Evolutionary conservation across 495 filamentous ascomycete species (phyloP).

Genomic region (Neurospora sublineolata): DNA sequence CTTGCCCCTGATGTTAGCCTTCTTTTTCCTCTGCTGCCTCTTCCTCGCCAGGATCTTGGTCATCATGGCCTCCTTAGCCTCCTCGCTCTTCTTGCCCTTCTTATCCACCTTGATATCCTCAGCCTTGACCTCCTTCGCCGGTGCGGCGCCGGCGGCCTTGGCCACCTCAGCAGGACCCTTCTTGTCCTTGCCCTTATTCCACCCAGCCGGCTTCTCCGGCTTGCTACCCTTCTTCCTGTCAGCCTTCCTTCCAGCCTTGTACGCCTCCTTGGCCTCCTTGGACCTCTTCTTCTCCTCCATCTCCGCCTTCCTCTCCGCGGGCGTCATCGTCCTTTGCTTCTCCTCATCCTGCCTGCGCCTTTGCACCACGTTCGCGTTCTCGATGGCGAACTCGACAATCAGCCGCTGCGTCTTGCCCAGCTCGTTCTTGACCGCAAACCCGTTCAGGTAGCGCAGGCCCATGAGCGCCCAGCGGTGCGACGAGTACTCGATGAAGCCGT

Average conservation of each 20-base stretch:
- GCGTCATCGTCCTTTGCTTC: constrained; percentile 55
- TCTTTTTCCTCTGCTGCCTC: constrained; percentile 39
- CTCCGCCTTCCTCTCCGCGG: constrained; percentile 42
- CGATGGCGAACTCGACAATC: constrained; percentile 96
- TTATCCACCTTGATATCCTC: constrained; percentile 6
- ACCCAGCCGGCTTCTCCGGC: constrained; percentile 37
- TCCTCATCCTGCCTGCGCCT: constrained; percentile 61
- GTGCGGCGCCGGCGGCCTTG: not conserved
- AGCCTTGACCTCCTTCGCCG: constrained; percentile 2
- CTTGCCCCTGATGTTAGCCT: constrained; percentile 23
- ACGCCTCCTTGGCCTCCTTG: constrained; percentile 2
- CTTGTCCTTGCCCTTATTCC: constrained; percentile 38
- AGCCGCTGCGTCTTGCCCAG: constrained; percentile 47
- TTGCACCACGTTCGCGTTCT: constrained; percentile 88
- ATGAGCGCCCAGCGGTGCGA: constrained; percentile 90
- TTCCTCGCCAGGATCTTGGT: constrained; percentile 40
- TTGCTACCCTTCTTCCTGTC: constrained; percentile 27
- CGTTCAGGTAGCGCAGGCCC: constrained; percentile 90
- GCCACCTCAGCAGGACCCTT: constrained; percentile 17
- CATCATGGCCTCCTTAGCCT: constrained; percentile 27
- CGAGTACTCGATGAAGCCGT: constrained; percentile 95
- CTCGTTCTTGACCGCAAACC: constrained; percentile 49
- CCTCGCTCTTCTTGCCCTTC: constrained; percentile 16
- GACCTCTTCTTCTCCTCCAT: constrained; percentile 23
- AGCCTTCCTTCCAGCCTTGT: constrained; percentile 14